These are phyloP conservation scores for Marasmius oreades DNA, from an alignment of 1,284 basidiomycete genomes.

Conservation along the genomic window DNA sequence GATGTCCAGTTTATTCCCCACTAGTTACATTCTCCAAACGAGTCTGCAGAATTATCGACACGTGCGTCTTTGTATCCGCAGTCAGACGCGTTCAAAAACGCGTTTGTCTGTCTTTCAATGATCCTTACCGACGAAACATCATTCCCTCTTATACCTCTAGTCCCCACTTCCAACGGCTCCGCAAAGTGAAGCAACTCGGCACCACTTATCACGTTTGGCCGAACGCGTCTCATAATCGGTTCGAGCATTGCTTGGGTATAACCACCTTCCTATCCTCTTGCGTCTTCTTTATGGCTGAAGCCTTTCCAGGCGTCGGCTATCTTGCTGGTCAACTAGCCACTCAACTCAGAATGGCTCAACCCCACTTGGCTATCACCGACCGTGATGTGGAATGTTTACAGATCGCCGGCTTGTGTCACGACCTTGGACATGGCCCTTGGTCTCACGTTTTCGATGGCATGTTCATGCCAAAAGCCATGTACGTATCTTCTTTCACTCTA, in stretches of 20 bases:
- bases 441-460: constrained; percentile 68
- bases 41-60: neutral
- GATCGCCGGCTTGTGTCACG: constrained; percentile 69
- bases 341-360: constrained; percentile 57
- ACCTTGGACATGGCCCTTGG: constrained; percentile 73
- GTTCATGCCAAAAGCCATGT: constrained; percentile 62
- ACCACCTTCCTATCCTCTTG: neutral
- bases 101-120: neutral
- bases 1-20: too few species aligned
- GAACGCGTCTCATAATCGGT: constrained; percentile 72
- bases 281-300: neutral
- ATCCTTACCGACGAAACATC: neutral
- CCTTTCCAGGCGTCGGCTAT: constrained; percentile 57
- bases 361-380: constrained; percentile 60
- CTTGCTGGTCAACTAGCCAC: constrained; percentile 59
- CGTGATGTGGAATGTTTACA: constrained; percentile 66
- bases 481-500: constrained; percentile 18
- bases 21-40: neutral
- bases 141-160: constrained; percentile 30
- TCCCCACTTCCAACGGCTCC: constrained; percentile 69
- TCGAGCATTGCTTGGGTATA: constrained; percentile 74
- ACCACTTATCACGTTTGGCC: constrained; percentile 74
- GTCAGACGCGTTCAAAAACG: neutral
- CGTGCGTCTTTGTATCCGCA: neutral
- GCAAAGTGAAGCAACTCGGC: constrained; percentile 75